Conservation (phyloP, 306 rosid genomes). For the Cucumis melo region DNA sequence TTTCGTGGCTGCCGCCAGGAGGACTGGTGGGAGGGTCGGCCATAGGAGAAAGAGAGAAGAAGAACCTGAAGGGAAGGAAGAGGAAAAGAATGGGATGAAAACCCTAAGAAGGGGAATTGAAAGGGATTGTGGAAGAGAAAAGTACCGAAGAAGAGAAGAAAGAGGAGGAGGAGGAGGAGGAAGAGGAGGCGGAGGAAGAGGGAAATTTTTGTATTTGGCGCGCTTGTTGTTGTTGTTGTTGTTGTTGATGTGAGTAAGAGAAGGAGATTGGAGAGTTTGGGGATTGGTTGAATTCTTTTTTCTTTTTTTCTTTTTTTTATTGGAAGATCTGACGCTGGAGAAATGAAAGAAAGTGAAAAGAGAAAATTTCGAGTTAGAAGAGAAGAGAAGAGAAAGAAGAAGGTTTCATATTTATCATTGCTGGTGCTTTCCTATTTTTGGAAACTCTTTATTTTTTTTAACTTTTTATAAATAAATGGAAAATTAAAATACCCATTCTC, state of each 20-base stretch:
- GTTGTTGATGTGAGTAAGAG: neutral
- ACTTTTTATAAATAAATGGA: neutral
- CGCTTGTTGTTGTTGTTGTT: neutral
- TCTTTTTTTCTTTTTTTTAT: neutral
- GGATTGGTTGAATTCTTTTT: slow-evolving; percentile 1
- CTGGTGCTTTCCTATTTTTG: slow-evolving; percentile 15
- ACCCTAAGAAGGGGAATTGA: neutral
- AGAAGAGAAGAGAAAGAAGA: too few species aligned
- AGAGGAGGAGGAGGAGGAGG: neutral
- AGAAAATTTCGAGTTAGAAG: too few species aligned
- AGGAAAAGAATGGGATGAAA: neutral
- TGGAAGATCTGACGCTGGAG: slow-evolving; percentile 39
- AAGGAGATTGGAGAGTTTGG: neutral
- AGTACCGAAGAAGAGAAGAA: neutral
- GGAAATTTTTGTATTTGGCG: slow-evolving; percentile 30
- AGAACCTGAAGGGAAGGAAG: slow-evolving; percentile 14
- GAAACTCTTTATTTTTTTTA: neutral
- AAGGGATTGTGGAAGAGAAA: neutral
- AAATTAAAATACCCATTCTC: too few species aligned
- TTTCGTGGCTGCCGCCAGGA: slow-evolving; percentile 53
- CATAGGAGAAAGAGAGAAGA: slow-evolving; percentile 12
- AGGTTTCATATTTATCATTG: slow-evolving; percentile 8
- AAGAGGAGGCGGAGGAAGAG: neutral
- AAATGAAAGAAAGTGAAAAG: neutral
- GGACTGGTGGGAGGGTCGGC: slow-evolving; percentile 74